Base-by-base conservation (phyloP, 2,329 filamentous ascomycete species). In the Ophiostoma ulmi region DNA sequence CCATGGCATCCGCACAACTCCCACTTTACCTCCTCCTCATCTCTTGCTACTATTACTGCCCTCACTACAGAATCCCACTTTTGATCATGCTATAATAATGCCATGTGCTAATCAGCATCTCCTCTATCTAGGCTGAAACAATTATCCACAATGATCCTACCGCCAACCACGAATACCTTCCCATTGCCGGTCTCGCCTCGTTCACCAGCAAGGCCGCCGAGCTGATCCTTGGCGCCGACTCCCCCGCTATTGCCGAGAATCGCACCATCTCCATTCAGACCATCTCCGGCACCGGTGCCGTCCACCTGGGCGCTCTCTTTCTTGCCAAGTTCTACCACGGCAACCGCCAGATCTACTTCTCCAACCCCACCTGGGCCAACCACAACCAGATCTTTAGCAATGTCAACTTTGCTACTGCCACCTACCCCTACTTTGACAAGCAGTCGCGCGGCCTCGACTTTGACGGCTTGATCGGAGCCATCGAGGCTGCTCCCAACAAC, bases 301-400 rank as follows among this genome's bases (percentile, higher is more conserved):
- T 97, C 75, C 95, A 99, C 79, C 84, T 98, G 52, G 95, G 95
- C 75, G 94, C 90, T 74, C 89, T 97, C 75, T 99, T 99, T 88
- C 90, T 99, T 72, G 84, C 91, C 80, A 94, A 90, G 80, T 99
- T 98, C 88, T 97, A 92, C 86, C 84, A 85, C 77, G 85, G 86
- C 78, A 88, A 86, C 82, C 90, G 87, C 75, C 88, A 89, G 72
- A 88, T 96, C 81, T 97, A 97, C 86, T 85, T 98, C 80, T 97
- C 93, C 77, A 91, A 91, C 80, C 95, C 95, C 69, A 99, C 95
- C 73, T 99, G 95, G 95, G 93, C 91, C 75, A 99, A 99, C 84
- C 95, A 99, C 88, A 90, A 96, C 83, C 95, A 98, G 81, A 97
- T 99, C 85, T 97, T 99, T 84, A 87, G 85, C 81, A 98, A 98